Conservation (phyloP, 306 rosid genomes). For the Sicyos baderoa region DNA sequence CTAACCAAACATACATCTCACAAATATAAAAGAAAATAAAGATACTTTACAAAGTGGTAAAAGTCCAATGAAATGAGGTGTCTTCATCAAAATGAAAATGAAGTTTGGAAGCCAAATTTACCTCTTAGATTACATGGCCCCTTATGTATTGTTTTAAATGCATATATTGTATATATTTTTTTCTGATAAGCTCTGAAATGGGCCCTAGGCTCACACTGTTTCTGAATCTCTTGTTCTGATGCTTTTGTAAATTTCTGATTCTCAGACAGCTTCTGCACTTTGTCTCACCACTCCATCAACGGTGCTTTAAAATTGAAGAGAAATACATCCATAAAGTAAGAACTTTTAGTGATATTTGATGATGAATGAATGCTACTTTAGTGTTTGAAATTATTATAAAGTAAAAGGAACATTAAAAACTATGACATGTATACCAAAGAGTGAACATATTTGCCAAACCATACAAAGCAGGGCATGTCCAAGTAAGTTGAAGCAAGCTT, state of each 20-base stretch:
- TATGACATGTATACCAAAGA: background rate
- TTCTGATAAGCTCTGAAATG: conserved; percentile 10
- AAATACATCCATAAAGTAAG: background rate
- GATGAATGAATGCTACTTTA: background rate
- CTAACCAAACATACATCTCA: no score
- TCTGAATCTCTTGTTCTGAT: conserved; percentile 15
- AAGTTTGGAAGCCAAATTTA: background rate
- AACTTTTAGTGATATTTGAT: background rate
- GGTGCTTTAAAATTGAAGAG: conserved; percentile 5
- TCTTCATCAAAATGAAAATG: background rate
- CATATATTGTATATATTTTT: background rate
- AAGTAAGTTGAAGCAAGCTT: background rate
- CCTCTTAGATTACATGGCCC: conserved; percentile 17
- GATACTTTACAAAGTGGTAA: conserved; percentile 6
- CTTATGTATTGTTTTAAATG: background rate
- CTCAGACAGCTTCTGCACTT: conserved; percentile 16
- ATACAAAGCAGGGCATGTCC: background rate
- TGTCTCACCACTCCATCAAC: conserved; percentile 4
- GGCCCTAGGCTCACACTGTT: background rate
- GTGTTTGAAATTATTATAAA: background rate
- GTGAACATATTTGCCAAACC: background rate
- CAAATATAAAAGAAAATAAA: background rate
- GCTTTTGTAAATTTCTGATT: conserved; percentile 19
- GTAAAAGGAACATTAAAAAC: background rate
- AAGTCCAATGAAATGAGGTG: background rate